Conservation (phyloP, 2,329 filamentous ascomycete genomes). For the Exophiala xenobiotica region DNA sequence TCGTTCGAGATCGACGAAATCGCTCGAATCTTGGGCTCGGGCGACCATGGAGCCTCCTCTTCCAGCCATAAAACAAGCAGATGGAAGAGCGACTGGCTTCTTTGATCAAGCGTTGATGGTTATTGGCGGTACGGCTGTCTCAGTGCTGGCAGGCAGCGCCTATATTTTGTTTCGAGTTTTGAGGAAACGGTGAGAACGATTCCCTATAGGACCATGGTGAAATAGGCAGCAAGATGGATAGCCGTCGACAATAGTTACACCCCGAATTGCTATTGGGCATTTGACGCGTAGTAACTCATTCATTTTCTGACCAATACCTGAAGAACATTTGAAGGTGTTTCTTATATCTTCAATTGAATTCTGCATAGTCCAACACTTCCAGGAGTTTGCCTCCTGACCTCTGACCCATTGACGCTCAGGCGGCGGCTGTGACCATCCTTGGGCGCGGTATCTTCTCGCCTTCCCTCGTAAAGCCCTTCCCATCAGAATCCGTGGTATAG, state of each 20-base stretch:
- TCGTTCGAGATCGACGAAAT: neutral
- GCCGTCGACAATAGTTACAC: too few relatives aligned
- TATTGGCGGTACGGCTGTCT: neutral
- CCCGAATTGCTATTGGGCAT: too few relatives aligned
- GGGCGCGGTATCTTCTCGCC: neutral
- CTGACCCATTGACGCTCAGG: neutral
- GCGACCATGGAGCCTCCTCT: slow-evolving; percentile 31
- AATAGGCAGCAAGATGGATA: neutral
- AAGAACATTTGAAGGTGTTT: too few relatives aligned
- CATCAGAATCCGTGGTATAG: slow-evolving; percentile 29
- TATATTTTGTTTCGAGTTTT: slow-evolving; percentile 1
- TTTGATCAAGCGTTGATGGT: slow-evolving; percentile 50
- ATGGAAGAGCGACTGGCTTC: slow-evolving; percentile 44
- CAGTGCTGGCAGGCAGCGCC: neutral
- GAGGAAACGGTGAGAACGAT: neutral
- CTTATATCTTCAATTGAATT: too few relatives aligned
- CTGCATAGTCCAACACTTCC: neutral
- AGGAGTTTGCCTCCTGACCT: too few relatives aligned
- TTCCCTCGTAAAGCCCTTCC: neutral
- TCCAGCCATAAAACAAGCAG: slow-evolving; percentile 37
- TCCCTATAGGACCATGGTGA: neutral
- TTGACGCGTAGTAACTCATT: too few relatives aligned
- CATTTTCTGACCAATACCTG: too few relatives aligned
- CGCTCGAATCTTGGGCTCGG: slow-evolving; percentile 4
- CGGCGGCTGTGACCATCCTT: neutral